Base-by-base conservation (phyloP, 768 basidiomycete genomes). In the Suillus variegatus region DNA sequence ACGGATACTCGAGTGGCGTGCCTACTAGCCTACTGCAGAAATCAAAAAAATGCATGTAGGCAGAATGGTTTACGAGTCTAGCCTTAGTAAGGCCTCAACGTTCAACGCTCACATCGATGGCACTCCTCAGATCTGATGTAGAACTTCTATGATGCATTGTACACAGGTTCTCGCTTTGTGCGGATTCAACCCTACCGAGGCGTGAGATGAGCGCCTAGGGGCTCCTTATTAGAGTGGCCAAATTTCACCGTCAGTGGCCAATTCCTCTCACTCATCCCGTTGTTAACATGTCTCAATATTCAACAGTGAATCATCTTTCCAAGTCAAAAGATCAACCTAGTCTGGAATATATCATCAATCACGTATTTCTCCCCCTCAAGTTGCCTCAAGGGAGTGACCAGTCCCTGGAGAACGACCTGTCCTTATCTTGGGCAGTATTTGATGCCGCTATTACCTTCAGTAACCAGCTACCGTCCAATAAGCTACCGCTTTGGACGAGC, bases 361-460 rank as follows among this genome's bases (percentile, higher is more conserved):
- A 85, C 58, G 72, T 85, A 0, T 82, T 84, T 66, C 66, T 78
- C 6, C 84, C 84, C 4, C 77, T 80, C 1, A 74, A 73, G 46
- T 72, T 84, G 6, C 83, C 83, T 0, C 76, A 77, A 46, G 64
- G 71, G 6, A 73, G 79, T 16, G 82, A 84, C 63, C 64, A 70
- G 20, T 60, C 28, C 0, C 54, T 65, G 5, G 10, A 58, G 13
- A 70, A 72, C 7, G 77, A 82, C 6, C 61, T 67, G 32, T 67
- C 71, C 1, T 69, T 84, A 1, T 68, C 73, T 52, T 44, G 60
- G 8, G 64, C 71, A 2, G 61, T 76, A 1, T 51, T 71, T 0
- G 40, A 72, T 7, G 69, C 61, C 57, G 71, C 76, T 0, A 44
- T 38, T 10, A 52, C 65, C 10, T 81, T 75, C 65, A 14, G 14